Conservation (phyloP, 2,329 filamentous ascomycete species). For the Trichoderma atroviride region DNA sequence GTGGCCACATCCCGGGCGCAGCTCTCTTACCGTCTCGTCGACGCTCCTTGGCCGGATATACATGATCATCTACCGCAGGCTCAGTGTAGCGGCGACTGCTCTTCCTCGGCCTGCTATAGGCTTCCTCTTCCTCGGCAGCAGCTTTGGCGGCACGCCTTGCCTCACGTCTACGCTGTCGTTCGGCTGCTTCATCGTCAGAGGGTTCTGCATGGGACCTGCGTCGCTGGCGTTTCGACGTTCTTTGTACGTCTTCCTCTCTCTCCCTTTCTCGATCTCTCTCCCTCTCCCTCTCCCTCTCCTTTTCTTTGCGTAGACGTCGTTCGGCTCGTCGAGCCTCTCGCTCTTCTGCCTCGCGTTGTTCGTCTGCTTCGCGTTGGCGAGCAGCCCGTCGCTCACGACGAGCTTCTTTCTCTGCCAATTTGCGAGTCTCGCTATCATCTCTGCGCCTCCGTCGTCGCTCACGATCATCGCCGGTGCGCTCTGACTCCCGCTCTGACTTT, state of each 20-base stretch:
- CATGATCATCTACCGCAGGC: constrained; percentile 49
- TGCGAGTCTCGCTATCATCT: constrained; percentile 56
- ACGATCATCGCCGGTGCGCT: constrained; percentile 57
- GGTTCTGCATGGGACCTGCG: constrained; percentile 50
- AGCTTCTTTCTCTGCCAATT: constrained; percentile 61
- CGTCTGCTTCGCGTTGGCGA: constrained; percentile 52
- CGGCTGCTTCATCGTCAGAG: constrained; percentile 54
- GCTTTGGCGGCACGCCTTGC: constrained; percentile 51
- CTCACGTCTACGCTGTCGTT: constrained; percentile 57
- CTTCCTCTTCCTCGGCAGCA: constrained; percentile 44
- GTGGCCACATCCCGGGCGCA: constrained; percentile 56
- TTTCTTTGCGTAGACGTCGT: constrained; percentile 53
- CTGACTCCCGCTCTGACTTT: constrained; percentile 54
- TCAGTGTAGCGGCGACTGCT: constrained; percentile 47
- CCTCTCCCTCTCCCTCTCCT: constrained; percentile 47
- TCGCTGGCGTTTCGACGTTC: constrained; percentile 52
- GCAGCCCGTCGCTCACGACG: constrained; percentile 57
- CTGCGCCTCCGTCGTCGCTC: constrained; percentile 59
- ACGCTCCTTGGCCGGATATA: constrained; percentile 46
- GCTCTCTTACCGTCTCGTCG: constrained; percentile 41
- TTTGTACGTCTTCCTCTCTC: constrained; percentile 51
- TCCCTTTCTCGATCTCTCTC: constrained; percentile 41
- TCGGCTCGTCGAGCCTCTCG: constrained; percentile 54
- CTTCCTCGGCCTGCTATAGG: constrained; percentile 37
- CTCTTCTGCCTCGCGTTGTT: constrained; percentile 53